These are phyloP conservation scores for Leishmania gerbilli DNA, from an alignment of 208 protist species.

Conservation along the genomic window DNA sequence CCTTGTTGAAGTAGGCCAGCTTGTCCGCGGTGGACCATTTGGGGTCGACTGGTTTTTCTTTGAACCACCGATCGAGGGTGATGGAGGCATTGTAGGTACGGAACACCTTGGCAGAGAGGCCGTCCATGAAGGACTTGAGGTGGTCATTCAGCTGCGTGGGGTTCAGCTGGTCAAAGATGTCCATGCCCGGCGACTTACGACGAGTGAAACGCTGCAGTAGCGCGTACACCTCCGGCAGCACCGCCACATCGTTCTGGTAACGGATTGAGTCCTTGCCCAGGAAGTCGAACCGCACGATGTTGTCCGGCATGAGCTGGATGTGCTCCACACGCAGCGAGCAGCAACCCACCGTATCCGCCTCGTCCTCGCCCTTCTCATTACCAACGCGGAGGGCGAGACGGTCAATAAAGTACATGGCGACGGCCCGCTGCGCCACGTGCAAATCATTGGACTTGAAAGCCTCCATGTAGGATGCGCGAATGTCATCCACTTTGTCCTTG, in stretches of 20 bases:
- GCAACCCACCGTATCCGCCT: conserved; percentile 99
- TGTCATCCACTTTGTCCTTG: conserved; percentile 94
- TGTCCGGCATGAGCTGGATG: conserved; percentile 76
- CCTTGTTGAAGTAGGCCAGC: conserved; percentile 97
- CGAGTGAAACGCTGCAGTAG: conserved; percentile 90
- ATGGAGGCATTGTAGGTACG: conserved; percentile 99
- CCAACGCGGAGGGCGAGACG: conserved; percentile 98
- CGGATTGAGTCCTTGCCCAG: conserved; percentile 99
- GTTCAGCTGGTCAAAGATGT: conserved; percentile 96
- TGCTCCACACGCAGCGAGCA: conserved; percentile 99
- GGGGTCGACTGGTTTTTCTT: conserved; percentile 81
- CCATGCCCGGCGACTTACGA: conserved; percentile 74
- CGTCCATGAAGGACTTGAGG: conserved; percentile 97
- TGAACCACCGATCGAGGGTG: conserved; percentile 96
- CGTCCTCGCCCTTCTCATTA: conserved; percentile 98
- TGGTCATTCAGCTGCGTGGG: conserved; percentile 95
- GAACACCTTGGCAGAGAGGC: conserved; percentile 98
- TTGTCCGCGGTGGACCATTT: conserved; percentile 84
- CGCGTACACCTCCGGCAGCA: conserved; percentile 92
- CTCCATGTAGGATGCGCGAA: conserved; percentile 93
- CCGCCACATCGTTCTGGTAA: conserved; percentile 93
- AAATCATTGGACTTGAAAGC: conserved; percentile 77
- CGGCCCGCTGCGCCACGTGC: conserved; percentile 91
- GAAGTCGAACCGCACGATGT: conserved; percentile 96
- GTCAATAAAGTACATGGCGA: conserved; percentile 99